Evolutionary conservation across 345 rosid species (phyloP), one percentile per base, ranked within the genome.

Genomic region (Camelina neglecta): DNA sequence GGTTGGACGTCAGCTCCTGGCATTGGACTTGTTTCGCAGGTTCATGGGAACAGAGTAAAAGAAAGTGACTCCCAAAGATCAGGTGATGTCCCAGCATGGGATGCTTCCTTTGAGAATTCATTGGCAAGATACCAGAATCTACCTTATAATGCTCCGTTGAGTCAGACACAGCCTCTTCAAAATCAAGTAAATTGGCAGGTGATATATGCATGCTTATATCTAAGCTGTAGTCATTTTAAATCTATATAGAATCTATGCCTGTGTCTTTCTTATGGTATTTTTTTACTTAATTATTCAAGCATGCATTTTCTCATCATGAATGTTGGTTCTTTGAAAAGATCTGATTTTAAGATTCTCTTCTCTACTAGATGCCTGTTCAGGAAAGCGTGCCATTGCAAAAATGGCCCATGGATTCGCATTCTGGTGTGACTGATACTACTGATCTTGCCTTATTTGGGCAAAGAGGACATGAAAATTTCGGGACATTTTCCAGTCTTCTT

Each of bases 171-270:
- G 67, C 54, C 79, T 85, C 65, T 80, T 56, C 79, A 82, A 11
- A 64, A 75, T 57, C 90, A 88, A 72, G 74, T 83, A 68, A 79
- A 86, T 83, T 88, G 88, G 91, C 92, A 91, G 97, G 96, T 91
- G 81, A 42, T 55, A 53, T 20, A 26, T 64, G 24, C 68, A 45
- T 26, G 29, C 38, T 15, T 63, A 44, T 45, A 50, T 41, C 36
- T 39, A 65, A 48, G 62, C 42, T 72, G 23, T 29, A n/a, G n/a
- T 66, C 63, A 58, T 65, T 41, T 24, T 4, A 57, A 29, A 29
- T 29, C 24, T 56, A 21, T 36, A 26, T 69, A 16, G 61, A 11
- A 42, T 58, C 8, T 45, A 15, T 20, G 36, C 57, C 13, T 18
- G 31, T 33, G 20, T 45, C 4, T 69, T 36, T 13, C 21, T 60